phyloP scores from a whole-genome alignment of 768 basidiomycete species.

The Tremella fuciformis region DNA sequence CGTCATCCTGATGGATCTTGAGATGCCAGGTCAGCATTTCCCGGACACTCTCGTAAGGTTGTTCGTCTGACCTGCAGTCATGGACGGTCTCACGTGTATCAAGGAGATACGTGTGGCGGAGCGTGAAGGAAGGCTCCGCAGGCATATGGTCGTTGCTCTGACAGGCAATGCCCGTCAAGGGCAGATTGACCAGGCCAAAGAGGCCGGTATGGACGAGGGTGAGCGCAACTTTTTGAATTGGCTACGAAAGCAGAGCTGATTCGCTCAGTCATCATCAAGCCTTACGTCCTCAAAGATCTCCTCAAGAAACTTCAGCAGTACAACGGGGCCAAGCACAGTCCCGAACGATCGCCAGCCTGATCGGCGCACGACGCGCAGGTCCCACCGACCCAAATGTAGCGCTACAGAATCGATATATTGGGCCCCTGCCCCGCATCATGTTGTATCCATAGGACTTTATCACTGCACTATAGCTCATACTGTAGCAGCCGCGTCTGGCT shows the following conservation, averaged over 20 bases:
- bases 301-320: constrained; percentile 28
- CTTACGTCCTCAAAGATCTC: constrained; percentile 37
- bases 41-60: neutral
- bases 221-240: constrained; percentile 4
- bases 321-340: no score
- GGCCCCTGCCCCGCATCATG: no score
- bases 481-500: no score
- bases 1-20: constrained; percentile 45
- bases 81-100: constrained; percentile 49
- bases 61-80: constrained; percentile 22
- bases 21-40: constrained; percentile 40
- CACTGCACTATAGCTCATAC: no score
- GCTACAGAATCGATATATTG: no score
- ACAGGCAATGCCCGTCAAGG: constrained; percentile 50
- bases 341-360: no score
- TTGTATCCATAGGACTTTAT: no score
- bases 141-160: constrained; percentile 37
- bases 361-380: no score
- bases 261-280: constrained; percentile 40
- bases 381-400: no score
- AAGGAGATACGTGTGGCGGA: constrained; percentile 39
- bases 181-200: constrained; percentile 46
- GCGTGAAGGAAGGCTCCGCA: constrained; percentile 24
- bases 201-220: constrained; percentile 47
- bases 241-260: neutral